Evolutionary conservation across 306 rosid genomes (phyloP), one percentile per base, ranked within the genome.

Genomic region (Malus sylvestris): DNA sequence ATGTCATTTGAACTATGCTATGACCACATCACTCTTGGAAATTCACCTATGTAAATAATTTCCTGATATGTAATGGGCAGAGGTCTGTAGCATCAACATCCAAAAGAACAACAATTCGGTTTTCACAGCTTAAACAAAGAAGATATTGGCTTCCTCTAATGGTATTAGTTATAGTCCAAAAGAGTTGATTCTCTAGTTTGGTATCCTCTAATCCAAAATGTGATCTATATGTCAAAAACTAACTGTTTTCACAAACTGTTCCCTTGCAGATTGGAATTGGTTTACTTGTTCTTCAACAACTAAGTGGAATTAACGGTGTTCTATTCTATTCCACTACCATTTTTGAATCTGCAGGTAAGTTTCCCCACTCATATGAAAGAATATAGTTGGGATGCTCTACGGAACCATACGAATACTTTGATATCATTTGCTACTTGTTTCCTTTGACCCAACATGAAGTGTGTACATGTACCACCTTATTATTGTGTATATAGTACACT

Each of bases 61-160:
- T 23, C 71, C 66, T 52, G 14, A 20, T 27, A 42, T 74, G 65
- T 71, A 20, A 70, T 78, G 76, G 82, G 80, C 88, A 96, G 99
- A 91, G 89, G 66, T 76, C 98, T 70, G 77, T 86, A 66, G 94
- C 97, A 79, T 87, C 97, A 40, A 2, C 95, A 32, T 78, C 73
- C 81, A 92, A 84, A 85, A 87, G 85, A 86, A 64, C 87, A 38
- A 81, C 97, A n/a, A 55, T 94, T 77, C 87, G 95, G 76, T 89
- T 90, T 90, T 86, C 89, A 16, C 88, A 92, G 69, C 93, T 92
- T 79, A 88, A 72, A 82, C 92, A 92, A 81, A 86, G 87, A 89
- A 86, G 90, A 94, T 91, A 94, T 77, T 90, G 96, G 97, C 82
- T 94, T 74, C 98, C 97, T 68, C 78, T 94, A 63, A 87, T 88